Conservation (phyloP, 305 asterid genomes). For the Fraxinus greggii region DNA sequence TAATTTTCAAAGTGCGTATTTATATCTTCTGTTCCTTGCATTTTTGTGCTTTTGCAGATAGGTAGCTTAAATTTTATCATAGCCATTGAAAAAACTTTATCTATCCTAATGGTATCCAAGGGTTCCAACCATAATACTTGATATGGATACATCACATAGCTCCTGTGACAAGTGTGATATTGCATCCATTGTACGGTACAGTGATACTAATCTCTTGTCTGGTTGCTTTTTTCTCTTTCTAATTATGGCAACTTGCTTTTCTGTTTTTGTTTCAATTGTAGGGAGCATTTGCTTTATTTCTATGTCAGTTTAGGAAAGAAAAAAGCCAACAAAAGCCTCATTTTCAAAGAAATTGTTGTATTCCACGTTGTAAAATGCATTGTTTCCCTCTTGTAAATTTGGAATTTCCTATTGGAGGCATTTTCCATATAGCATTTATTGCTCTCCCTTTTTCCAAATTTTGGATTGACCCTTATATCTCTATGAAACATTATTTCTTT, state of each 20-base stretch:
- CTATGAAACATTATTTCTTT: no score
- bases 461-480: no score
- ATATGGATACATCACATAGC: constrained; percentile 90
- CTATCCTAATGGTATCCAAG: constrained; percentile 64
- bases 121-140: constrained; percentile 71
- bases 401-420: no score
- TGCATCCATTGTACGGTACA: constrained; percentile 83
- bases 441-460: no score
- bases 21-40: not conserved
- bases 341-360: constrained; percentile 42
- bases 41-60: constrained; percentile 46
- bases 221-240: not conserved
- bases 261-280: constrained; percentile 30
- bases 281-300: constrained; percentile 60
- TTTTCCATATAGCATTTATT: no score
- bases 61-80: constrained; percentile 72
- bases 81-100: constrained; percentile 49
- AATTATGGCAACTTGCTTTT: not conserved
- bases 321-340: constrained; percentile 59
- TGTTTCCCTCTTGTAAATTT: no score
- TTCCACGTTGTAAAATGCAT: not conserved
- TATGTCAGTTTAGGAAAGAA: constrained; percentile 46
- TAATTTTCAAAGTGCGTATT: not conserved
- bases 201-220: not conserved
- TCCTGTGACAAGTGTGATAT: constrained; percentile 81